Conservation (phyloP, 306 rosid genomes). For the barrel medic (Medicago truncatula) region MtrunA17r5.0-ANR NC_053044.1:2603501-2604000, state of each 20-base stretch:
- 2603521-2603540: slow-evolving; percentile 68
- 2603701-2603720: no score
- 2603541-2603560: slow-evolving; percentile 70
- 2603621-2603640: slow-evolving; percentile 74
- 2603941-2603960: slow-evolving; percentile 23
- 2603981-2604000: not conserved
- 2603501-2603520: slow-evolving; percentile 78
- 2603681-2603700: not conserved
- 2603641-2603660: slow-evolving; percentile 62
- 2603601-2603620: slow-evolving; percentile 74
- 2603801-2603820: no score
- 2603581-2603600: slow-evolving; percentile 61
- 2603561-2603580: slow-evolving; percentile 59
- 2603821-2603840: no score
- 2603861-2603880: no score
- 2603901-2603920: not conserved
- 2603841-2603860: no score
- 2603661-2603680: slow-evolving; percentile 42
- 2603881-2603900: not conserved
- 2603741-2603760: not conserved
- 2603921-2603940: not conserved
- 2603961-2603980: not conserved
- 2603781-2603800: no score
- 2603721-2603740: not conserved
- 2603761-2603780: not conserved